Conservation (phyloP, 2,329 filamentous ascomycete genomes). For the Aureobasidium sp. region DNA sequence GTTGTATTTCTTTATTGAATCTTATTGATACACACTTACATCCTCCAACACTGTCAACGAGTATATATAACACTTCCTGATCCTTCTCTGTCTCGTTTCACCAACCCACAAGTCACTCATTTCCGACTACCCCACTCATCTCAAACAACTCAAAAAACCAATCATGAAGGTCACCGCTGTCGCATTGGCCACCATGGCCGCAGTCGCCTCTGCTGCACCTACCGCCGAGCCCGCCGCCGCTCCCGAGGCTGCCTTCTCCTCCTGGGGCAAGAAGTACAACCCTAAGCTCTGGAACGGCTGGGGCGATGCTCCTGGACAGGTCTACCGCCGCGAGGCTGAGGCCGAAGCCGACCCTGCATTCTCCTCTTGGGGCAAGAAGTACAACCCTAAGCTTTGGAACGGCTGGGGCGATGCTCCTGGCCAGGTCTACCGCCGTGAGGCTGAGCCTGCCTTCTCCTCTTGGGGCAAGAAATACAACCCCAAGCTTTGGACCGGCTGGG, state of each 20-base stretch:
- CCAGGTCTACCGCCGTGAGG: no score
- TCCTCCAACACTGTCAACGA: slow-evolving; percentile 5
- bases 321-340: slow-evolving; percentile 4
- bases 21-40: slow-evolving; percentile 16
- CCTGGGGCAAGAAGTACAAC: slow-evolving; percentile 14
- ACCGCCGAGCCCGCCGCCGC: slow-evolving; percentile 18
- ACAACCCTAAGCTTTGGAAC: neutral
- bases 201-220: slow-evolving; percentile 18
- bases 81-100: slow-evolving; percentile 16
- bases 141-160: slow-evolving; percentile 32
- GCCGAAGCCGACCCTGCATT: slow-evolving; percentile 4
- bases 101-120: slow-evolving; percentile 22
- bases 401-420: slow-evolving; percentile 13
- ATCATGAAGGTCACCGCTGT: slow-evolving; percentile 25
- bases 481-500: neutral
- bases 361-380: neutral
- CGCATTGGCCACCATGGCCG: slow-evolving; percentile 11
- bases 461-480: slow-evolving; percentile 3
- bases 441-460: neutral
- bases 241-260: slow-evolving; percentile 15
- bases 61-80: neutral
- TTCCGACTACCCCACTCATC: slow-evolving; percentile 12
- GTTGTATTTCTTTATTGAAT: slow-evolving; percentile 5
- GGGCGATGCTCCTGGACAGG: neutral
- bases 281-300: slow-evolving; percentile 6